These are phyloP conservation scores for Phyllostachys edulis DNA, from an alignment of 176 grass and related monocot species.

Conservation along the genomic window DNA sequence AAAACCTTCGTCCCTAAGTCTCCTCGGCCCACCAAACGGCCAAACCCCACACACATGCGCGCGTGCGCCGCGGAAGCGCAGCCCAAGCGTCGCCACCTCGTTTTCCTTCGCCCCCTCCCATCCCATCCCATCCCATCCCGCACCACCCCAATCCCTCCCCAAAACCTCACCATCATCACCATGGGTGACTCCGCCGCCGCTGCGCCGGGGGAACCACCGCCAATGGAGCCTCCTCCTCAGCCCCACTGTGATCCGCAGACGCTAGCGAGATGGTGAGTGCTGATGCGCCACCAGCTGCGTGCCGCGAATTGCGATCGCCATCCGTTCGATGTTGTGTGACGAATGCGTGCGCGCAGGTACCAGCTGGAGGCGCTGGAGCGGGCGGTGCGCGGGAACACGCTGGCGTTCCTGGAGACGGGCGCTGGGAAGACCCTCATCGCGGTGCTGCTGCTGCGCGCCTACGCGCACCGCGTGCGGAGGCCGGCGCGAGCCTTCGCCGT, in stretches of 20 bases:
- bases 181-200: background rate
- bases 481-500: constrained; percentile 43
- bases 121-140: background rate
- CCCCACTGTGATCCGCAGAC: constrained; percentile 22
- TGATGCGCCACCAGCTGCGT: background rate
- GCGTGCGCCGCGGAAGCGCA: background rate
- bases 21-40: background rate
- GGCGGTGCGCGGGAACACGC: constrained; percentile 59
- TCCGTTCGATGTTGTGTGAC: background rate
- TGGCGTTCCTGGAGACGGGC: constrained; percentile 73
- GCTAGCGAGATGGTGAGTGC: constrained; percentile 36
- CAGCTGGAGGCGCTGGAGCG: constrained; percentile 87
- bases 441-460: constrained; percentile 64
- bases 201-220: background rate
- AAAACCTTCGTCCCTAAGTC: background rate
- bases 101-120: background rate
- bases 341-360: constrained; percentile 44
- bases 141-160: background rate
- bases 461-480: constrained; percentile 58
- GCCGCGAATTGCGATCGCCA: no score
- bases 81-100: background rate
- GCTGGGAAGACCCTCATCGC: constrained; percentile 87
- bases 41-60: background rate
- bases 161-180: constrained; percentile 19
- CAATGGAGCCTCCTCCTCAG: no score